Evolutionary conservation across 805 yeast genomes (phyloP).

Genomic region (Spathaspora sp.): DNA sequence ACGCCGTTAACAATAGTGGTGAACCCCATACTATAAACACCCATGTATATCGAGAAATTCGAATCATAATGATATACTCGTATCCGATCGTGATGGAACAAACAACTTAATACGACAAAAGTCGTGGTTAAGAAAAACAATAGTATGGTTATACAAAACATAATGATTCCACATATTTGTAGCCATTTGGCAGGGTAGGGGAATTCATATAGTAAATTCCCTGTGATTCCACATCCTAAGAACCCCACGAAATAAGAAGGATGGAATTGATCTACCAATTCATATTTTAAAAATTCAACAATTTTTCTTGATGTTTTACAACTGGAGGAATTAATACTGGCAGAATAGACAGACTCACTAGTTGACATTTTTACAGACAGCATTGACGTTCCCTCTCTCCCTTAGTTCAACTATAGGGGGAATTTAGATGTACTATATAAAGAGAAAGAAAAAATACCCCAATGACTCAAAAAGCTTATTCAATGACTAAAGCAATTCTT

Average conservation of each 20-base stretch:
- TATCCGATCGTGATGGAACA: constrained; percentile 17
- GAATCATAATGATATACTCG: constrained; percentile 21
- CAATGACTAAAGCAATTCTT: too few species aligned
- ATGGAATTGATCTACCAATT: constrained; percentile 19
- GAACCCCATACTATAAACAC: constrained; percentile 75
- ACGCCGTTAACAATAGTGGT: constrained; percentile 59
- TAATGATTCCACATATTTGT: constrained; percentile 49
- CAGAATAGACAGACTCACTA: neutral
- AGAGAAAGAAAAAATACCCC: too few species aligned
- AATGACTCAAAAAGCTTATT: neutral
- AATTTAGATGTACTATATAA: too few species aligned
- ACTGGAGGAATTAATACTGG: neutral
- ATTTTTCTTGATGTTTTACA: neutral
- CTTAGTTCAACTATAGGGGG: neutral
- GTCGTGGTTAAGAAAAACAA: constrained; percentile 41
- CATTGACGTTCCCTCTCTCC: neutral
- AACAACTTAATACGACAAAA: constrained; percentile 27
- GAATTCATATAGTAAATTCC: constrained; percentile 54
- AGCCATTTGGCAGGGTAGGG: constrained; percentile 64
- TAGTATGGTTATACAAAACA: constrained; percentile 56
- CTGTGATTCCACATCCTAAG: constrained; percentile 75
- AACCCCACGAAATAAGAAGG: constrained; percentile 59
- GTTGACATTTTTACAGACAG: neutral
- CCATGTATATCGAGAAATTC: constrained; percentile 55
- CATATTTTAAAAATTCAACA: neutral